Percentiles rank a stretch among this genome's conserved stretches.
phyloP scores from a whole-genome alignment of 768 basidiomycete species.

The Suillus clintonianus region DNA sequence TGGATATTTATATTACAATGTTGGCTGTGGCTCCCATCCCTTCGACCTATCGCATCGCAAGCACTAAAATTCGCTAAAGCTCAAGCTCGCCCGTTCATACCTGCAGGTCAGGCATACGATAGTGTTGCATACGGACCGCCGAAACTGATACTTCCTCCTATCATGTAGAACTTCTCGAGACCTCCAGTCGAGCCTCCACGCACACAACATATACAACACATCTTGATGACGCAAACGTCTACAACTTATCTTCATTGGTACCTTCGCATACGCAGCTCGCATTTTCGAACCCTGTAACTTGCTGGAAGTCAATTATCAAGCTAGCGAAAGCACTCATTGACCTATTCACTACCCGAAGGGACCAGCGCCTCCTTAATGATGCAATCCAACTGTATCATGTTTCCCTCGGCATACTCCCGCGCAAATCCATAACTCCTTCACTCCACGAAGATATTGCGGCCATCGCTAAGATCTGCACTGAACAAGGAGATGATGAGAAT shows the following conservation, averaged over 20 bases:
- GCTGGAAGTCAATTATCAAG: background rate
- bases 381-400: slow-evolving; percentile 1
- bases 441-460: background rate
- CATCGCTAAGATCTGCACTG: background rate
- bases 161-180: background rate
- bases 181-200: background rate
- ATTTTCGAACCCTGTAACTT: background rate
- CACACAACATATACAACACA: background rate
- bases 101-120: background rate
- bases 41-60: background rate
- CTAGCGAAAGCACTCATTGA: background rate
- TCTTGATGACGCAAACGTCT: background rate
- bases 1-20: background rate
- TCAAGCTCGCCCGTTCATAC: background rate
- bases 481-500: background rate
- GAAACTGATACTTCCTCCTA: background rate
- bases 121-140: background rate
- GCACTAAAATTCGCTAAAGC: background rate
- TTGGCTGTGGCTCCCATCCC: background rate
- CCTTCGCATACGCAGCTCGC: background rate
- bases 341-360: background rate
- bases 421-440: background rate
- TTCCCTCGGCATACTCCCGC: background rate
- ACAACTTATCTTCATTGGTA: background rate
- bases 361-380: background rate